Evolutionary conservation across 1,139 yeast species (phyloP), one percentile per base, ranked within the genome.

Genomic region (Blastobotrys indianensis): DNA sequence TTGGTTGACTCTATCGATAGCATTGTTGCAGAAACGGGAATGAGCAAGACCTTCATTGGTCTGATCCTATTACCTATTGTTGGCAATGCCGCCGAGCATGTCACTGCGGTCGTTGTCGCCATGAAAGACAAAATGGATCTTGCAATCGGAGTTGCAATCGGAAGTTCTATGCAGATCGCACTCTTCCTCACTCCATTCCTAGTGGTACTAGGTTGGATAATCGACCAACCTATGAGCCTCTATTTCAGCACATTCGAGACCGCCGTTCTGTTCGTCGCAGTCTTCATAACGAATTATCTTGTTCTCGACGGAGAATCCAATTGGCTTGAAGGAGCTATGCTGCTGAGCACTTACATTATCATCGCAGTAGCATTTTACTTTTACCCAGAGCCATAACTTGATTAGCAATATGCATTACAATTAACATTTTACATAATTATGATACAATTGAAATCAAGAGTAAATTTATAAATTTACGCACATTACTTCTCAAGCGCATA

Each of bases 11-110:
- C 96, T 29, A 92, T 92, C 58, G 97, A 92, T 67, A 82, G 77
- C 50, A 80, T 92, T 53, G 98, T 92, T 35, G 85, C 73, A 51
- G 69, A 79, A 36, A 79, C 95, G 2, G 96, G 96, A 3, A 73
- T 92, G 53, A 85, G 95, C 42, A 92, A 90, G 74, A 90, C 97
- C 0, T 92, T 92, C 61, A 87, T 92, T 58, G 98, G 98, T 65
- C 74, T 92, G 55, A 84, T 92, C 57, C 80, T 92, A 42, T 82
- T 92, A 52, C 98, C 98, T 41, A 90, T 94, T 53, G 97, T 92
- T 29, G 98, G 98, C 49, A 92, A 92, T 60, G 98, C 98, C 1
- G 97, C 98, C 11, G 98, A 92, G 67, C 98, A 92, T 65, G 97
- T 86, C 42, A 92, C 97, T 13, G 96, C 97, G 2, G 84, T 92